Evolutionary conservation across 192 early-diverging fungal species (phyloP), one percentile per base, ranked within the genome.

Genomic region (Borealophlyctis nickersoniae): DNA sequence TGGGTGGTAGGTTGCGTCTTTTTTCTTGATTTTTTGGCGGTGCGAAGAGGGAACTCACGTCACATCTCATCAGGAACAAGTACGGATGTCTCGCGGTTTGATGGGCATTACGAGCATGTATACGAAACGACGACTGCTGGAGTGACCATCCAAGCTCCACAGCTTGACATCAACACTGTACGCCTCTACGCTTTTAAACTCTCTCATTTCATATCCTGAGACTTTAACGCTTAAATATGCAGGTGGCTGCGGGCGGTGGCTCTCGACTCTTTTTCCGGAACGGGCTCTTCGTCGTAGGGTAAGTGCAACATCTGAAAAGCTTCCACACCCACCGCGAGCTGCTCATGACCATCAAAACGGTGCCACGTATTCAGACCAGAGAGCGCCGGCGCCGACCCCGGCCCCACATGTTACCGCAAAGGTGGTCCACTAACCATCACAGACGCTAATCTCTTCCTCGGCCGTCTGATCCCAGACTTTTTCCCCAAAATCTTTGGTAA

Each of bases 401-500:
- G 96, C 0, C 96, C 96, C 14, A 90, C 91, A 4, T 98, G 96
- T 72, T 98, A 98, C 71, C 85, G 91, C 36, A 89, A 92, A 60
- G 88, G 90, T n/a, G 96, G 96, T 0, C 92, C 91, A 0, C 79
- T 96, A 32, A 87, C 94, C 34, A 88, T 98, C 11, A 96, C 94
- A 4, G 96, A 98, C 65, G 94, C 94, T 22, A 98, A 98, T 67
- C 73, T 98, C 35, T 71, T 91, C 11, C 83, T 98, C 9, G 94
- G 93, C 4, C 84, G 94, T 3, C 79, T 98, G 36, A 74, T 89
- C 19, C 85, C 91, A 4, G 80, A 87, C 48, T 89, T 90, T 70
- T 98, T 98, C 70, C 96, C 96, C 11, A 84, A 86, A 67, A 97
- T 98, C 14, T 98, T 98, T 86, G 96, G 96, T 1, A 75, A 77